Conservation (phyloP, 768 basidiomycete genomes). For the Galerina marginata region DNA sequence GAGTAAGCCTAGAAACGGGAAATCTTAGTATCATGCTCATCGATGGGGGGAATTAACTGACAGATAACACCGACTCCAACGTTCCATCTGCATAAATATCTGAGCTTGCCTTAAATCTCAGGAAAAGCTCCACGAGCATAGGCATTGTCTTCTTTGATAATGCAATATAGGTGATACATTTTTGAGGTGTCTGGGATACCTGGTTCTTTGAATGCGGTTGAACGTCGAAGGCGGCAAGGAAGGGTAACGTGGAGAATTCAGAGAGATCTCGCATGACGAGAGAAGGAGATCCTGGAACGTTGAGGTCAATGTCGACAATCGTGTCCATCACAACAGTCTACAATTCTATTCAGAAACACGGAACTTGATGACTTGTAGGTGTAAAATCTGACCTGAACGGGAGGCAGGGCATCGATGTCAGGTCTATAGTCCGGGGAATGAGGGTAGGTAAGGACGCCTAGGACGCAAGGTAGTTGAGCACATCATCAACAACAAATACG, state of each 20-base stretch:
- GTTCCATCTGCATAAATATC: conserved; percentile 84
- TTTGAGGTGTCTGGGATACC: conserved; percentile 51
- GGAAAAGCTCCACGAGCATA: conserved; percentile 76
- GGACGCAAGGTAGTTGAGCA: not conserved
- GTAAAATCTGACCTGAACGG: conserved; percentile 65
- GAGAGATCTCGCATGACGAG: conserved; percentile 84
- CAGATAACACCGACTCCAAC: conserved; percentile 80
- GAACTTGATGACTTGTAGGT: not conserved
- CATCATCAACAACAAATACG: not conserved
- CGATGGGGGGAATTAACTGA: conserved; percentile 38
- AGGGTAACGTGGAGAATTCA: conserved; percentile 86
- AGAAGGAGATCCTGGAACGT: conserved; percentile 65
- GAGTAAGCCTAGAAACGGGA: conserved; percentile 68
- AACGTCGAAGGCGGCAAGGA: conserved; percentile 77
- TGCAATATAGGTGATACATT: conserved; percentile 87
- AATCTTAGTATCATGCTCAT: not conserved
- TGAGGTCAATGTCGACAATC: conserved; percentile 69
- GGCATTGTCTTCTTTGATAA: conserved; percentile 91
- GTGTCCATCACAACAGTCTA: conserved; percentile 79
- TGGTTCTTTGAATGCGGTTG: conserved; percentile 45
- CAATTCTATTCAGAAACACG: not conserved
- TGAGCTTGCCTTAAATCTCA: conserved; percentile 61
- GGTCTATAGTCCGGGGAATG: conserved; percentile 86
- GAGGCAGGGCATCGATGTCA: conserved; percentile 82
- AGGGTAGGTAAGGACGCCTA: conserved; percentile 80